phyloP scores from a whole-genome alignment of 192 early-diverging fungal species.

The Spinellus fusiger region DNA sequence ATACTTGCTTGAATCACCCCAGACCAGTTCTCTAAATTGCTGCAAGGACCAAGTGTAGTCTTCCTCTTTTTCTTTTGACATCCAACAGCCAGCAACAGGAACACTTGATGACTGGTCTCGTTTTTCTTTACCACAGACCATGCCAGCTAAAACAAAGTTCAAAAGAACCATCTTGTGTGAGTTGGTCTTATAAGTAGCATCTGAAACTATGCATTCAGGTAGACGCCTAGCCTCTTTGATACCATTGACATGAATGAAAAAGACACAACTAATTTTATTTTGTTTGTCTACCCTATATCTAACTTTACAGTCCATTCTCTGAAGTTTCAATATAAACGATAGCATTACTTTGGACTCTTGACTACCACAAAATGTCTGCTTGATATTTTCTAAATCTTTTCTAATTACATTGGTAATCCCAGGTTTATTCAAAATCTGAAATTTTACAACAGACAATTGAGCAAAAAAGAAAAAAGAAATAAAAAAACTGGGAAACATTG shows the following conservation, averaged over 20 bases:
- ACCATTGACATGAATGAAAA: not conserved
- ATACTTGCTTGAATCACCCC: not conserved
- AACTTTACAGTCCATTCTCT: not conserved
- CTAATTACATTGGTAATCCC: not conserved
- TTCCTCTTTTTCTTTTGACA: not conserved
- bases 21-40: not conserved
- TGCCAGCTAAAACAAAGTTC: not conserved
- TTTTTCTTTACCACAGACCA: not conserved
- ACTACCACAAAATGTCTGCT: not conserved
- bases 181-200: not conserved
- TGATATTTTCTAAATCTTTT: not conserved
- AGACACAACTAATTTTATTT: not conserved
- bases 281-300: not conserved
- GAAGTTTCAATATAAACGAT: not conserved
- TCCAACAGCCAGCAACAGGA: not conserved
- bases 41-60: not conserved
- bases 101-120: not conserved
- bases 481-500: not conserved
- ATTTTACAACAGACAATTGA: not conserved
- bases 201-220: not conserved
- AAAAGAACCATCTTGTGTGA: not conserved
- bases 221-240: not conserved
- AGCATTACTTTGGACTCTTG: not conserved
- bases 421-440: not conserved
- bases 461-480: not conserved